Percentiles rank a stretch among this genome's conserved stretches.
Evolutionary conservation across 2,329 filamentous ascomycete species (phyloP).

Genomic region (Calycina herbarum): DNA sequence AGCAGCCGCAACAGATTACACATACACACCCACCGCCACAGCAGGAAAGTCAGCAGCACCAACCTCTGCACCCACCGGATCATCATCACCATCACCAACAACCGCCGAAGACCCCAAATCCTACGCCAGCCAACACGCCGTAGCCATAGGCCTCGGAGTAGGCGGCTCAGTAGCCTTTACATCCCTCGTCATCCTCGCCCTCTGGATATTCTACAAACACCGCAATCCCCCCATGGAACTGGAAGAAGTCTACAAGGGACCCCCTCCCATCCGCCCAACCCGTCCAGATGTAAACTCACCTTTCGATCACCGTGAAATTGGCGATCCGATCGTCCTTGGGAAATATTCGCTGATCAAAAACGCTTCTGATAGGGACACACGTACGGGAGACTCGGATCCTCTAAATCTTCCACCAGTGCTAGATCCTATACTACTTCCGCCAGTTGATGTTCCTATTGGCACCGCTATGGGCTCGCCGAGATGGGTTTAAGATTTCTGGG

Average conservation of each 20-base stretch:
- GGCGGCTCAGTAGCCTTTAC: not conserved
- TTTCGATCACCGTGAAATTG: conserved; percentile 7
- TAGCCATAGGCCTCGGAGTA: conserved; percentile 9
- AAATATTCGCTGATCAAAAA: not conserved
- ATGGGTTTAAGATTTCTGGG: not conserved
- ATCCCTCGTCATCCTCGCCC: not conserved
- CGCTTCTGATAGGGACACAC: not conserved
- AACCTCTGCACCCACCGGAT: not conserved
- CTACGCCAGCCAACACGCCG: conserved; percentile 5
- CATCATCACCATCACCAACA: not conserved
- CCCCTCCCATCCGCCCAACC: conserved; percentile 1
- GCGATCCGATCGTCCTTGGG: not conserved
- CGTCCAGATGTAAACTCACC: conserved; percentile 1
- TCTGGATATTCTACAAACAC: not conserved
- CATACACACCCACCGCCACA: not conserved
- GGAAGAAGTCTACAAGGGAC: conserved; percentile 11
- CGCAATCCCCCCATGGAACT: not conserved
- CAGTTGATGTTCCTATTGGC: not conserved
- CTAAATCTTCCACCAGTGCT: not conserved
- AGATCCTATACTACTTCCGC: not conserved
- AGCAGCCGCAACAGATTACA: not conserved
- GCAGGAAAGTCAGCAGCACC: not conserved
- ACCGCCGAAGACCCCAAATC: not conserved
- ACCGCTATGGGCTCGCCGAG: not conserved
- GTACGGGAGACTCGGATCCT: not conserved